Percentiles rank a stretch among this genome's conserved stretches.
Evolutionary conservation across 805 yeast genomes (phyloP).

Genomic region (Cyberlindnera petersonii): DNA sequence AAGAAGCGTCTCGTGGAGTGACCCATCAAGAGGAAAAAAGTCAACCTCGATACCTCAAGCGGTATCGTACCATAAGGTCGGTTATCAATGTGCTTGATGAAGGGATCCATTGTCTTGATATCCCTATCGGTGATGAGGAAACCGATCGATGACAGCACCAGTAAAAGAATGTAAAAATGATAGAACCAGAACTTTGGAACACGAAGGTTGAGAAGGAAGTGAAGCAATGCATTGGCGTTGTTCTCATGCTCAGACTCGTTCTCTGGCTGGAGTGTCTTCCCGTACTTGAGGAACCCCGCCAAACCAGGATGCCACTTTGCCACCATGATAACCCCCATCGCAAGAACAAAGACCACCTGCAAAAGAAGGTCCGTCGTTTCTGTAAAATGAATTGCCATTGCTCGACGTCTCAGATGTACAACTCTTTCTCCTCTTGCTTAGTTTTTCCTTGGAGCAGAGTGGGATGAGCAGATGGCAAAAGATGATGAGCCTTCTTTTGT

Average conservation of each 20-base stretch:
- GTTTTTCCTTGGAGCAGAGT: no score
- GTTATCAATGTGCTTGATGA: constrained; percentile 6
- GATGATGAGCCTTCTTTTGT: no score
- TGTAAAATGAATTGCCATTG: no score
- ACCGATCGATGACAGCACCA: constrained; percentile 16
- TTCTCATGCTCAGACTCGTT: constrained; percentile 11
- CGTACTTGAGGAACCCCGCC: constrained; percentile 39
- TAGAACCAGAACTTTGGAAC: constrained; percentile 62
- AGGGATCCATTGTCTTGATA: constrained; percentile 6
- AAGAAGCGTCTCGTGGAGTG: constrained; percentile 54
- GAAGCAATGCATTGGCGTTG: constrained; percentile 6
- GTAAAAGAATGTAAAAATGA: constrained; percentile 56
- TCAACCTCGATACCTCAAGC: constrained; percentile 22
- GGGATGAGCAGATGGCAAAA: no score
- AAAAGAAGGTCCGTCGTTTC: constrained; percentile 26
- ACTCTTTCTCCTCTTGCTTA: no score
- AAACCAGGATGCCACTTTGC: constrained; percentile 32
- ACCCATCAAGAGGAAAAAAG: constrained; percentile 29
- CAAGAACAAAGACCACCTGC: constrained; percentile 10
- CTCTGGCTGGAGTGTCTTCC: constrained; percentile 35
- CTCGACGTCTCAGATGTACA: no score
- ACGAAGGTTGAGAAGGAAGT: constrained; percentile 32
- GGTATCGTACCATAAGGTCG: constrained; percentile 20
- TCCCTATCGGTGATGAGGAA: constrained; percentile 17
- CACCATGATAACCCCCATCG: constrained; percentile 24